A percentile compares a stretch with the other conserved stretches of the same genome.
These are phyloP conservation scores for Moringa oleifera DNA, from an alignment of 345 rosid species.

Conservation along the genomic window DNA sequence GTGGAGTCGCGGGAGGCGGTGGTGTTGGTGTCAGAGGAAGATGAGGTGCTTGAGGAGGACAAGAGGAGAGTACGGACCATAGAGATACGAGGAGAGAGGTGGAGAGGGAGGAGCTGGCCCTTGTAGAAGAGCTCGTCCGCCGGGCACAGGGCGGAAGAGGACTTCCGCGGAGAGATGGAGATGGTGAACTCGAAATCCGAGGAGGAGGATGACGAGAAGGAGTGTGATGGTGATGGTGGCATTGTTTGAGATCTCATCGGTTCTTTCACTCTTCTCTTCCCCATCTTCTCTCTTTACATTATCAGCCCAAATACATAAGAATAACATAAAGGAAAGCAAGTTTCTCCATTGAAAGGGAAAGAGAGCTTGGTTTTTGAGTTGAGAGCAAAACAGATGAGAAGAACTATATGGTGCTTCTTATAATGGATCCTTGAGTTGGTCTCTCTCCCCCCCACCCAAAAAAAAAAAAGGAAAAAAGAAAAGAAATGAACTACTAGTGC, in stretches of 20 bases:
- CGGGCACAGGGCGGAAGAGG: constrained; percentile 64
- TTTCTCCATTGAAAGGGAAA: too few species aligned
- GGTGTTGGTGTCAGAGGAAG: constrained; percentile 55
- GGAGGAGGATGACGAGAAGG: constrained; percentile 74
- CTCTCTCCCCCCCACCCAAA: too few species aligned
- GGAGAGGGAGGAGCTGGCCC: constrained; percentile 93
- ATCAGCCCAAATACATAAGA: background rate
- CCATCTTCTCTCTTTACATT: constrained; percentile 24
- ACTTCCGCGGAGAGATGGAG: constrained; percentile 70
- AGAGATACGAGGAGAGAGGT: constrained; percentile 86
- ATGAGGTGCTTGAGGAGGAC: constrained; percentile 68
- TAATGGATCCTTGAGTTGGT: too few species aligned
- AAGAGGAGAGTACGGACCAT: constrained; percentile 83
- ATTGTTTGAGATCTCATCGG: constrained; percentile 45
- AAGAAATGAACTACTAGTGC: too few species aligned
- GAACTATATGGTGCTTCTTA: too few species aligned
- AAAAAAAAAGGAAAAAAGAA: too few species aligned
- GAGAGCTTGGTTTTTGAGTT: background rate
- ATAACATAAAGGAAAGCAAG: too few species aligned
- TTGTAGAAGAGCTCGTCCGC: constrained; percentile 99
- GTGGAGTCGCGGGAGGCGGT: constrained; percentile 86
- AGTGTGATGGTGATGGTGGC: constrained; percentile 68
- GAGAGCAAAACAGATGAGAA: too few species aligned
- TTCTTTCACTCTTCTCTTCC: constrained; percentile 31
- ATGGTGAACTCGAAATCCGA: constrained; percentile 91